Evolutionary conservation across 2,329 filamentous ascomycete genomes (phyloP).

Genomic region (Fusarium palustre): DNA sequence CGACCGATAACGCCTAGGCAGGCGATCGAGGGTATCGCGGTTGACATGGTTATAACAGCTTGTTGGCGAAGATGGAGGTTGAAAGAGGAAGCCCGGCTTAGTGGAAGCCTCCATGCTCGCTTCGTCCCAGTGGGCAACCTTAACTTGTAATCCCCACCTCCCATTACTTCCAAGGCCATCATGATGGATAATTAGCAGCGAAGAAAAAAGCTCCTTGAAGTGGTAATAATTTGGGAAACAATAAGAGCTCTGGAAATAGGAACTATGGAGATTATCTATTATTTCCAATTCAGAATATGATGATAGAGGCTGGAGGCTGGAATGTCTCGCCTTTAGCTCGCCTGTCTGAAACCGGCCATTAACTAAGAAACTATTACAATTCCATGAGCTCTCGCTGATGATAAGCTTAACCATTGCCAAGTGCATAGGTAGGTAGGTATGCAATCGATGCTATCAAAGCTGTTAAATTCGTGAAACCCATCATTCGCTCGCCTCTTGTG

Average conservation of each 20-base stretch:
- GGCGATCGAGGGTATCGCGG: conserved; percentile 82
- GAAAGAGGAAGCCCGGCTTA: conserved; percentile 33
- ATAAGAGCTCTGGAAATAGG: neutral
- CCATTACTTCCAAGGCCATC: conserved; percentile 20
- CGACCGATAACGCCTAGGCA: conserved; percentile 95
- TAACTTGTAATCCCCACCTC: conserved; percentile 34
- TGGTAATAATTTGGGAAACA: neutral
- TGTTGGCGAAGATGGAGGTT: conserved; percentile 32
- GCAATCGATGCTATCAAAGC: conserved; percentile 12
- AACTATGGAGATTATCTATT: conserved; percentile 1
- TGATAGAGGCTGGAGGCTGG: conserved; percentile 29
- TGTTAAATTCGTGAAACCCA: neutral
- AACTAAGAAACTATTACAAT: conserved; percentile 23
- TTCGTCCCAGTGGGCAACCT: conserved; percentile 28
- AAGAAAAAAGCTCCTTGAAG: neutral
- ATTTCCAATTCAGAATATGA: conserved; percentile 5
- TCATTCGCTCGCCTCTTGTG: conserved; percentile 12
- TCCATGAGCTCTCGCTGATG: neutral
- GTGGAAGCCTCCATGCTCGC: conserved; percentile 37
- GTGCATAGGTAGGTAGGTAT: neutral
- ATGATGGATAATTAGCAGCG: conserved; percentile 7
- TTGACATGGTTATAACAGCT: conserved; percentile 61
- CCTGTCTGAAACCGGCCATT: conserved; percentile 39
- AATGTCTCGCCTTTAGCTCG: conserved; percentile 39
- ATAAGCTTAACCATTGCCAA: neutral